These are phyloP conservation scores for Rubia tinctorum DNA, from an alignment of 305 asterid genomes.

Conservation along the genomic window DNA sequence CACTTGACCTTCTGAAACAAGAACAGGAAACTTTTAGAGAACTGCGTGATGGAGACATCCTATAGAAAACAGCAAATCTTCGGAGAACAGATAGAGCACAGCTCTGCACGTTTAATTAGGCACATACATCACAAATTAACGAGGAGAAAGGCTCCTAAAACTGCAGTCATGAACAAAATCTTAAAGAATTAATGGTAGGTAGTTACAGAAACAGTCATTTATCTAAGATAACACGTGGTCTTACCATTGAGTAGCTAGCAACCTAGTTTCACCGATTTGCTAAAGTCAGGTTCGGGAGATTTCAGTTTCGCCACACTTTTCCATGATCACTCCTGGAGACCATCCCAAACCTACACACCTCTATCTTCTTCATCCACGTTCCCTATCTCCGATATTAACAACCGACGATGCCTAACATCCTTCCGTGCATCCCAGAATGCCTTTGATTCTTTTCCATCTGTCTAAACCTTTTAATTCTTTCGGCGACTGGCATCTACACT, in stretches of 20 bases:
- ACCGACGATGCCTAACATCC: too few relatives aligned
- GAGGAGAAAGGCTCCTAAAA: not conserved
- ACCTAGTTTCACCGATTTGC: not conserved
- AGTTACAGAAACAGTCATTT: not conserved
- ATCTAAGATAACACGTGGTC: not conserved
- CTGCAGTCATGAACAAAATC: not conserved
- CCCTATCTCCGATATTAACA: too few relatives aligned
- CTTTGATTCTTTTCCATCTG: too few relatives aligned
- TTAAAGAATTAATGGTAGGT: not conserved
- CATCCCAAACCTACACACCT: not conserved
- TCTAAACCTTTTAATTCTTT: too few relatives aligned
- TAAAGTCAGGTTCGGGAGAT: not conserved
- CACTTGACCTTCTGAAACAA: constrained; percentile 45
- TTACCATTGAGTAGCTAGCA: not conserved
- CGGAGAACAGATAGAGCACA: not conserved
- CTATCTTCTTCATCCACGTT: too few relatives aligned
- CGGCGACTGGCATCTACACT: too few relatives aligned
- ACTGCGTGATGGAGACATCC: not conserved
- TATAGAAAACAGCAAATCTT: not conserved
- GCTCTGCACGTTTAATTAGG: not conserved
- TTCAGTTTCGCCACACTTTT: not conserved
- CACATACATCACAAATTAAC: not conserved
- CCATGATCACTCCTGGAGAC: not conserved
- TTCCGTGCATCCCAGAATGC: too few relatives aligned
- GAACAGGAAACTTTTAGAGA: constrained; percentile 13